These are phyloP conservation scores for Blastomyces silverae DNA, from an alignment of 2,329 filamentous ascomycete species.

Conservation along the genomic window DNA sequence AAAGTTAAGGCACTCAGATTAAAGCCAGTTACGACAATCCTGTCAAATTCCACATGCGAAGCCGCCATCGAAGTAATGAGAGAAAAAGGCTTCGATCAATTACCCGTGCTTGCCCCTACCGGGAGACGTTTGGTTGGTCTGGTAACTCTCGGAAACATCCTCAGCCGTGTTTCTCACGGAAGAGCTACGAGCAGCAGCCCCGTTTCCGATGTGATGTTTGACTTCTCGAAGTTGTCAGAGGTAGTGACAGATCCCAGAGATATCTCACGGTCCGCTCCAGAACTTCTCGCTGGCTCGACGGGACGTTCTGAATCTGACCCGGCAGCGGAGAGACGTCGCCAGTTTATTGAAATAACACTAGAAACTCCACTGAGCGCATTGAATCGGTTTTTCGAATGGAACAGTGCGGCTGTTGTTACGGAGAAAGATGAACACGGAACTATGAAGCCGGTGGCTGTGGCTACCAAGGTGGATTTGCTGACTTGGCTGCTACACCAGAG, in stretches of 20 bases:
- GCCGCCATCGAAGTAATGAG: slow-evolving; percentile 97
- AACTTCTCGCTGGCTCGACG: not conserved
- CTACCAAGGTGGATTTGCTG: slow-evolving; percentile 93
- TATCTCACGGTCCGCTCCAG: slow-evolving; percentile 31
- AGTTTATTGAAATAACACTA: slow-evolving; percentile 89
- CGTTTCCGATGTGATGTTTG: slow-evolving; percentile 90
- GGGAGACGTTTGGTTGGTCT: slow-evolving; percentile 75
- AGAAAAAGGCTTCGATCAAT: slow-evolving; percentile 95
- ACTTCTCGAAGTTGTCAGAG: slow-evolving; percentile 81
- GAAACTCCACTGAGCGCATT: slow-evolving; percentile 78
- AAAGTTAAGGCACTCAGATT: slow-evolving; percentile 78
- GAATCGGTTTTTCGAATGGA: slow-evolving; percentile 96
- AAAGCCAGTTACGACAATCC: slow-evolving; percentile 86
- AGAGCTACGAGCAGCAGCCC: slow-evolving; percentile 66
- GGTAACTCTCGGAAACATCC: slow-evolving; percentile 87
- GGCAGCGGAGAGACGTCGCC: slow-evolving; percentile 46
- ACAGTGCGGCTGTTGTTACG: slow-evolving; percentile 89
- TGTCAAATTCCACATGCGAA: slow-evolving; percentile 62
- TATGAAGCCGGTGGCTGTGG: slow-evolving; percentile 76
- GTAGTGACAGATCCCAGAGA: slow-evolving; percentile 81
- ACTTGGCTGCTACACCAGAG: slow-evolving; percentile 77
- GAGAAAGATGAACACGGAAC: slow-evolving; percentile 58
- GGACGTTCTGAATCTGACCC: not conserved
- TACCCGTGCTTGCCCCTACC: slow-evolving; percentile 71
- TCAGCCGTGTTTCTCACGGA: slow-evolving; percentile 80